These are phyloP conservation scores for Knoxia roxburghii DNA, from an alignment of 257 asterid genomes.

Conservation along the genomic window DNA sequence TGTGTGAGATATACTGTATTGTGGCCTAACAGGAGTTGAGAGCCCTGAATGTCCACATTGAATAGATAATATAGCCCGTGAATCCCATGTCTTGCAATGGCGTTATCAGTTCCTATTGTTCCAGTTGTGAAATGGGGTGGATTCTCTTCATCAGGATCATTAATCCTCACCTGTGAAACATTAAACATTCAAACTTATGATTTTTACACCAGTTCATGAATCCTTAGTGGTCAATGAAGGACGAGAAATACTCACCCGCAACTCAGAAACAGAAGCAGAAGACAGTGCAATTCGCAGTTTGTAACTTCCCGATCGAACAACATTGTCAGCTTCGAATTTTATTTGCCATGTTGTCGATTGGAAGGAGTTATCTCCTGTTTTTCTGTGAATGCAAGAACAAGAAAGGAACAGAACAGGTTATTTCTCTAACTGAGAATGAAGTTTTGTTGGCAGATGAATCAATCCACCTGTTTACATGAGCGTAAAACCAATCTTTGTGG, in stretches of 20 bases:
- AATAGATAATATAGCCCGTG: constrained; percentile 67
- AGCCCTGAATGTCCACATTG: constrained; percentile 32
- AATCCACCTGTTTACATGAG: constrained; percentile 46
- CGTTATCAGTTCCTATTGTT: constrained; percentile 60
- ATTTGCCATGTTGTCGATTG: constrained; percentile 72
- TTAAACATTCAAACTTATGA: too few relatives aligned
- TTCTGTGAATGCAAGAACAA: constrained; percentile 34
- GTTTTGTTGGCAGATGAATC: too few relatives aligned
- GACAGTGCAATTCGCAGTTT: constrained; percentile 63
- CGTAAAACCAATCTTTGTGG: constrained; percentile 66
- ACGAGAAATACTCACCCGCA: too few relatives aligned
- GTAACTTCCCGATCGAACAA: constrained; percentile 39
- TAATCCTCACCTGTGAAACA: constrained; percentile 53
- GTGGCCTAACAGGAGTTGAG: constrained; percentile 36
- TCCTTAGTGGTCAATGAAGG: too few relatives aligned
- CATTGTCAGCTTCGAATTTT: constrained; percentile 41
- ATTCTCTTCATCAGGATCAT: constrained; percentile 35
- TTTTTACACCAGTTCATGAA: too few relatives aligned
- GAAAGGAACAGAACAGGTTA: background rate
- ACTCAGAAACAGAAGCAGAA: constrained; percentile 51
- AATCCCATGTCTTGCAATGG: constrained; percentile 74
- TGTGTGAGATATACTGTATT: constrained; percentile 56
- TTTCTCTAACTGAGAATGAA: background rate
- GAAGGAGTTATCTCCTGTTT: constrained; percentile 42
- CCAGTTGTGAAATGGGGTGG: constrained; percentile 60